Evolutionary conservation across 768 basidiomycete species (phyloP).

Genomic region (Lactarius tabidus): DNA sequence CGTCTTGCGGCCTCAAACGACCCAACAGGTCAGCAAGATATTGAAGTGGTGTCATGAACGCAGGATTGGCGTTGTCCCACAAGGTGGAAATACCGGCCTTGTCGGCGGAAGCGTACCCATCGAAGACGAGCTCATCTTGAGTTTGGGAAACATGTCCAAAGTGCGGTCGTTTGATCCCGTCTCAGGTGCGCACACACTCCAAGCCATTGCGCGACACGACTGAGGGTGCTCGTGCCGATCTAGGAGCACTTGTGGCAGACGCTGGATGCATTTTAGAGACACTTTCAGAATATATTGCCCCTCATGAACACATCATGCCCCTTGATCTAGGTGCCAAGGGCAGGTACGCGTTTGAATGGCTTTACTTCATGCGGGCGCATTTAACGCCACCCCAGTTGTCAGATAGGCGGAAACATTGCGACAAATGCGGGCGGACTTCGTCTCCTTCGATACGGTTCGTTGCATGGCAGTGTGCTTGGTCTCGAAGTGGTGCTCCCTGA

Average conservation of each 20-base stretch:
- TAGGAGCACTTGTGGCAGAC: conserved; percentile 88
- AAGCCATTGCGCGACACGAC: conserved; percentile 10
- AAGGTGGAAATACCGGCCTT: conserved; percentile 97
- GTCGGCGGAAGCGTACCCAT: conserved; percentile 94
- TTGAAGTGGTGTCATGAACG: conserved; percentile 81
- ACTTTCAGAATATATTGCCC: conserved; percentile 79
- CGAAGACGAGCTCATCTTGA: conserved; percentile 83
- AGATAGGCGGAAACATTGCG: conserved; percentile 95
- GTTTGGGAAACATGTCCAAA: conserved; percentile 73
- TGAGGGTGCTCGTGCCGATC: conserved; percentile 4
- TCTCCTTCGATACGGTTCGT: conserved; percentile 87
- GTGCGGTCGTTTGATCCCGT: conserved; percentile 81
- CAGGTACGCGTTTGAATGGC: conserved; percentile 47
- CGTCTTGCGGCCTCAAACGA: conserved; percentile 85
- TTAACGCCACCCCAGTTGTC: conserved; percentile 59
- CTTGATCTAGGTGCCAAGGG: conserved; percentile 95
- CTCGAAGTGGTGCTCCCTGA: conserved; percentile 95
- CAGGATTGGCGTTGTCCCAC: conserved; percentile 88
- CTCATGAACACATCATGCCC: conserved; percentile 93
- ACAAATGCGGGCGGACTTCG: conserved; percentile 98
- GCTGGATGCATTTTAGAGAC: conserved; percentile 92
- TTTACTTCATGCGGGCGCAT: background rate
- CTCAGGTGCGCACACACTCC: conserved; percentile 50
- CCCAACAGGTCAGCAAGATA: conserved; percentile 83
- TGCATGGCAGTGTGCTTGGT: conserved; percentile 93